Conservation (phyloP, 345 rosid species). For the Euphorbia pulcherrima region DNA sequence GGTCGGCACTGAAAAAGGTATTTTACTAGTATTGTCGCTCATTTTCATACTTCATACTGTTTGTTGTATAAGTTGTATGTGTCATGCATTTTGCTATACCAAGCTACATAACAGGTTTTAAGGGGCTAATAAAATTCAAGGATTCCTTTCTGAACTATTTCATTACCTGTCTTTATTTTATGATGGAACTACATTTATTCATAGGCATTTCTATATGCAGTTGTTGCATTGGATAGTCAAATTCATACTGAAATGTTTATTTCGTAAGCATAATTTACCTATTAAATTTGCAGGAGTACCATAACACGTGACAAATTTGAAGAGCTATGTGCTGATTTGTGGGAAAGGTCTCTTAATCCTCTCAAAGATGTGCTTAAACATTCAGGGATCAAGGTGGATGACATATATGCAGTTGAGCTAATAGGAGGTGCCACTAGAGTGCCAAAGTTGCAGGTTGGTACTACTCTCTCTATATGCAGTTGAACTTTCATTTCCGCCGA, state of each 20-base stretch:
- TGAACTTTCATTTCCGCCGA: too few relatives aligned
- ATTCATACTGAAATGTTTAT: conserved; percentile 2
- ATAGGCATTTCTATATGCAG: not conserved
- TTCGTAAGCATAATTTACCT: conserved; percentile 6
- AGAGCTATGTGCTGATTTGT: conserved; percentile 86
- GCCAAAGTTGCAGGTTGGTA: conserved; percentile 92
- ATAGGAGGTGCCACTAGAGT: conserved; percentile 99
- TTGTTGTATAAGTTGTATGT: too few relatives aligned
- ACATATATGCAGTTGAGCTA: conserved; percentile 81
- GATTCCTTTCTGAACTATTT: not conserved
- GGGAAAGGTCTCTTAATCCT: conserved; percentile 87
- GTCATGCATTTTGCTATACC: too few relatives aligned
- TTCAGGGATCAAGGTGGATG: conserved; percentile 73
- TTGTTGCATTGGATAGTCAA: not conserved
- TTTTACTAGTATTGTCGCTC: too few relatives aligned
- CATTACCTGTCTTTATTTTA: not conserved
- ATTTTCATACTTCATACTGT: too few relatives aligned
- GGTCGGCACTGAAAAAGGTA: too few relatives aligned
- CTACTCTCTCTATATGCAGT: conserved; percentile 16
- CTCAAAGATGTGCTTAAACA: conserved; percentile 66
- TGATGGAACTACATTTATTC: not conserved
- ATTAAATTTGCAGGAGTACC: conserved; percentile 69
- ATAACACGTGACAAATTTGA: conserved; percentile 93
- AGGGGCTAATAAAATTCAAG: too few relatives aligned
- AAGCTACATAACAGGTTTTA: too few relatives aligned